Conservation (phyloP, 192 early-diverging fungal genomes). For the Gryganskiella cystojenkinii region DNA sequence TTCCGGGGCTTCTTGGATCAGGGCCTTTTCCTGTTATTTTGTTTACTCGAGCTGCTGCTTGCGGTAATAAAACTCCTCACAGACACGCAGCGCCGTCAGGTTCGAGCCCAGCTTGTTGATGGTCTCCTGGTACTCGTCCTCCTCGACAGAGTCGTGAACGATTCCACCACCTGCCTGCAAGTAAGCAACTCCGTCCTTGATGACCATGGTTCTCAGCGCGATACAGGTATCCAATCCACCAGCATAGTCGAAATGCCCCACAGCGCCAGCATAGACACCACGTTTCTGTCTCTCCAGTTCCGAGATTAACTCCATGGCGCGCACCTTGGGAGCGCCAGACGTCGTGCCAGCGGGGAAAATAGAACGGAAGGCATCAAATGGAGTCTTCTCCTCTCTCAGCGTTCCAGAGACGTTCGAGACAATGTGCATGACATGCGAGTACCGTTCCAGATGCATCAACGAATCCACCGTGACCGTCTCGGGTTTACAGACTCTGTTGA, state of each 20-base stretch:
- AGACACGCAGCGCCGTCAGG: slow-evolving; percentile 85
- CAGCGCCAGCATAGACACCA: slow-evolving; percentile 89
- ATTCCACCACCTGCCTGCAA: slow-evolving; percentile 98
- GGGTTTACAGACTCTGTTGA: slow-evolving; percentile 96
- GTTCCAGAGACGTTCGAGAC: slow-evolving; percentile 95
- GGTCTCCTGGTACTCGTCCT: slow-evolving; percentile 96
- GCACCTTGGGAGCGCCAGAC: slow-evolving; percentile 98
- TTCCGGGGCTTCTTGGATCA: background rate
- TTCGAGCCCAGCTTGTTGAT: slow-evolving; percentile 95
- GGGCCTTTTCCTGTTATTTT: background rate
- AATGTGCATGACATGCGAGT: slow-evolving; percentile 99
- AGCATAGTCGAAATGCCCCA: slow-evolving; percentile 96
- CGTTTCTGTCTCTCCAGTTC: slow-evolving; percentile 92
- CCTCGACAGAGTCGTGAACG: slow-evolving; percentile 93
- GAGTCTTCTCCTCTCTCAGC: slow-evolving; percentile 88
- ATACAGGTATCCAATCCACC: slow-evolving; percentile 97
- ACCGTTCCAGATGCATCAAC: slow-evolving; percentile 97
- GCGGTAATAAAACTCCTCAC: slow-evolving; percentile 82
- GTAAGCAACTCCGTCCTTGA: slow-evolving; percentile 95
- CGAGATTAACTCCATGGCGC: slow-evolving; percentile 95
- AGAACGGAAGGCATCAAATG: slow-evolving; percentile 95
- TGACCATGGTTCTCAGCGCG: slow-evolving; percentile 98
- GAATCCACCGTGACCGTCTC: slow-evolving; percentile 93
- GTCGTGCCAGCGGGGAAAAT: slow-evolving; percentile 99
- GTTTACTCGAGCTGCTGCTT: slow-evolving; percentile 64